phyloP scores from a whole-genome alignment of 345 rosid genomes.

The Lumnitzera littorea region DNA sequence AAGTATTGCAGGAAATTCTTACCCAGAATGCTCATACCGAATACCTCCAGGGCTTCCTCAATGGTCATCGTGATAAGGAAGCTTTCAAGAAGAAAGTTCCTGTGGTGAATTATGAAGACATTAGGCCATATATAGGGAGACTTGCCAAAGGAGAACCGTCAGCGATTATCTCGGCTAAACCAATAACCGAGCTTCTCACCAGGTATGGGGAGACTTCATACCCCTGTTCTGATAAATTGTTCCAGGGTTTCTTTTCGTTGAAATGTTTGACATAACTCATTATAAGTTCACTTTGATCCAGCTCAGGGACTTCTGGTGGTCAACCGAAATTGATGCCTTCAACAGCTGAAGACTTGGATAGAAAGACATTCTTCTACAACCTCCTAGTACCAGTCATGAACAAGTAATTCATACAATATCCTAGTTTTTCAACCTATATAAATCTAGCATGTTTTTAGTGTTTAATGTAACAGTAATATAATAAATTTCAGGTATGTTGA shows the following conservation, averaged over 20 bases:
- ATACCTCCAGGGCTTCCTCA: conserved; percentile 51
- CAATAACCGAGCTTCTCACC: conserved; percentile 83
- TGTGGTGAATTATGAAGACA: conserved; percentile 74
- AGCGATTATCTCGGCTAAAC: conserved; percentile 56
- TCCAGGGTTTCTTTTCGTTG: neutral
- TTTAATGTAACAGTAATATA: conserved; percentile 27
- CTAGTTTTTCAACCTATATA: neutral
- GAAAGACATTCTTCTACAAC: conserved; percentile 88
- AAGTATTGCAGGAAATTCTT: conserved; percentile 52
- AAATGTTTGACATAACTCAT: neutral
- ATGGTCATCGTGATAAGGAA: conserved; percentile 34
- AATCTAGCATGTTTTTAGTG: neutral
- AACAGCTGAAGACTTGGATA: conserved; percentile 78
- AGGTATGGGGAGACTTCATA: conserved; percentile 30
- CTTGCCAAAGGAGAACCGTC: conserved; percentile 72
- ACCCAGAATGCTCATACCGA: conserved; percentile 47
- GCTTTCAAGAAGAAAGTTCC: conserved; percentile 64
- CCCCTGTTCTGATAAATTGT: neutral
- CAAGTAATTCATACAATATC: conserved; percentile 37
- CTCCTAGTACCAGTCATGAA: conserved; percentile 88
- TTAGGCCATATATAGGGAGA: conserved; percentile 61
- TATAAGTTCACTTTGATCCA: conserved; percentile 20
- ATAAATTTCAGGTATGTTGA: conserved; percentile 51
- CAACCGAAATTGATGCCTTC: conserved; percentile 95
- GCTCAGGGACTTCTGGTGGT: conserved; percentile 96